These are phyloP conservation scores for Globisporangium emineosum DNA, from an alignment of 352 stramenopile species.

Conservation along the genomic window DNA sequence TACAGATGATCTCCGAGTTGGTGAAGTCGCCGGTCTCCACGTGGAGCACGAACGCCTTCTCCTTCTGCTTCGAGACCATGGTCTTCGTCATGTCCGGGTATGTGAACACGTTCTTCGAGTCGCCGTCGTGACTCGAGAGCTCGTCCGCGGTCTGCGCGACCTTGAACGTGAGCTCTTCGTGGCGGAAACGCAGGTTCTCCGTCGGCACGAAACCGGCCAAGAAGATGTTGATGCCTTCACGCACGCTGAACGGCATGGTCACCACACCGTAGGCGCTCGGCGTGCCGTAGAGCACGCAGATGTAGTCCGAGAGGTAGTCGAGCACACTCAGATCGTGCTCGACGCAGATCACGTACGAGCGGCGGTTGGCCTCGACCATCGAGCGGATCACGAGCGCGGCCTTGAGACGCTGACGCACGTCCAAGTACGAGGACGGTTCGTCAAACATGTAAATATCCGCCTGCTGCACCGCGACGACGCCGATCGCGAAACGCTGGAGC, in stretches of 20 bases:
- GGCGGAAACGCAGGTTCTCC: conserved; percentile 99
- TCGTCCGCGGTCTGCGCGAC: conserved; percentile 93
- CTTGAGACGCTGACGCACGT: conserved; percentile 99
- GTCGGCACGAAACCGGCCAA: conserved; percentile 98
- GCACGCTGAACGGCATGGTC: conserved; percentile 99
- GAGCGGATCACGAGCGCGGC: conserved; percentile 97
- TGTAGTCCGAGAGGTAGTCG: conserved; percentile 99
- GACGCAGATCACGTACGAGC: conserved; percentile 97
- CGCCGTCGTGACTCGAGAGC: conserved; percentile 78
- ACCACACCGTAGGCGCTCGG: conserved; percentile 99
- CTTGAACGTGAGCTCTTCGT: conserved; percentile 99
- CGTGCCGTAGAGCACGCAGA: conserved; percentile 99
- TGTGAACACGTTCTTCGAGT: conserved; percentile 90
- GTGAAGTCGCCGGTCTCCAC: conserved; percentile 97
- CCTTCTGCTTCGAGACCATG: conserved; percentile 91
- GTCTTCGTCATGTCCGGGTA: conserved; percentile 99
- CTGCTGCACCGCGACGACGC: conserved; percentile 93
- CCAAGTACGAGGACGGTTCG: conserved; percentile 98
- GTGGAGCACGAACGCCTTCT: conserved; percentile 96
- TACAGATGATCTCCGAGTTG: conserved; percentile 99
- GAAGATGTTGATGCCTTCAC: conserved; percentile 99
- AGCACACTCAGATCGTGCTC: conserved; percentile 99
- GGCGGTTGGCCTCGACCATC: conserved; percentile 88
- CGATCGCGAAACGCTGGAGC: conserved; percentile 99
- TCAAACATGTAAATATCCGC: conserved; percentile 99